Evolutionary conservation across 768 basidiomycete species (phyloP).

Genomic region (Fomitopsis pulvina): DNA sequence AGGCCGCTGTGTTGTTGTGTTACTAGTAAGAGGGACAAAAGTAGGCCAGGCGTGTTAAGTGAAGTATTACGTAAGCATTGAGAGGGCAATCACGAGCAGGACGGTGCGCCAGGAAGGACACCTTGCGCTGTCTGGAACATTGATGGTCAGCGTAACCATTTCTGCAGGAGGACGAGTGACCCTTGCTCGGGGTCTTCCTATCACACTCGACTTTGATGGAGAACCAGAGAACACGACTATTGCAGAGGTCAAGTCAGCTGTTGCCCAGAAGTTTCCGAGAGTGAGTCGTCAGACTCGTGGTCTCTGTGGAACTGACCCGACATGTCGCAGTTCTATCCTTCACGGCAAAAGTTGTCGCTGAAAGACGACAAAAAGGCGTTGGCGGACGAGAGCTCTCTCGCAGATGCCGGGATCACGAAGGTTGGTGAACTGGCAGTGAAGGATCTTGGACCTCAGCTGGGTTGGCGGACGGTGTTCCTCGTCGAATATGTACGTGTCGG

Average conservation of each 20-base stretch:
- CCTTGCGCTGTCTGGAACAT: not conserved
- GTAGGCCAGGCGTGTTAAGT: not conserved
- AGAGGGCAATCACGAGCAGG: not conserved
- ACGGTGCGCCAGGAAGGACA: not conserved
- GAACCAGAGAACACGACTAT: conserved; percentile 49
- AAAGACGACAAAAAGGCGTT: conserved; percentile 57
- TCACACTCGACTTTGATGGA: conserved; percentile 40
- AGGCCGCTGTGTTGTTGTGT: not conserved
- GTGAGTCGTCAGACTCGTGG: conserved; percentile 23
- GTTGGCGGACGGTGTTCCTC: conserved; percentile 85
- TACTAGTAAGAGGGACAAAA: not conserved
- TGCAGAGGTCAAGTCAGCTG: conserved; percentile 58
- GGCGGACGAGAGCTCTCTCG: conserved; percentile 55
- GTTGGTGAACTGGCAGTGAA: conserved; percentile 72
- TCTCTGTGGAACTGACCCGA: not conserved
- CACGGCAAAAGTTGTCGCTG: conserved; percentile 68
- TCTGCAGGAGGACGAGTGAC: conserved; percentile 41
- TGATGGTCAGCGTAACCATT: conserved; percentile 52
- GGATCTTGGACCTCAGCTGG: conserved; percentile 86
- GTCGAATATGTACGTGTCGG: conserved; percentile 81
- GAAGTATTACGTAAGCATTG: not conserved
- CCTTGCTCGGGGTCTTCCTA: conserved; percentile 45
- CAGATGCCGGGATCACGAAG: conserved; percentile 47
- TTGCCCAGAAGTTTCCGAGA: conserved; percentile 50
- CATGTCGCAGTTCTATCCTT: conserved; percentile 49